Conservation (phyloP, 2,329 filamentous ascomycete genomes). For the Fusarium phyllophilum region DNA sequence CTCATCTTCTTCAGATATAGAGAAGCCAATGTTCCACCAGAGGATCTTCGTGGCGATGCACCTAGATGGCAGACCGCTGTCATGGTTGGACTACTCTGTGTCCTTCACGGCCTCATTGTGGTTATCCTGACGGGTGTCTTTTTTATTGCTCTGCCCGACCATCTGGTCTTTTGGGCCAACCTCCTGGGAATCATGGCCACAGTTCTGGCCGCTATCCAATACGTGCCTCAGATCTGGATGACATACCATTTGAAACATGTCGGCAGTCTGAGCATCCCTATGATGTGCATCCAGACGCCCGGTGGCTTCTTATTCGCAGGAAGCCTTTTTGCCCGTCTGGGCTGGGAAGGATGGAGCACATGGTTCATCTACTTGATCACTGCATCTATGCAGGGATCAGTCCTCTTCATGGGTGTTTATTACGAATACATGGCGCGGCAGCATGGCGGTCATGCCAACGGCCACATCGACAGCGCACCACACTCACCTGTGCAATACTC, state of each 20-base stretch:
- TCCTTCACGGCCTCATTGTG: constrained; percentile 79
- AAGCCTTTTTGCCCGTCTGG: constrained; percentile 83
- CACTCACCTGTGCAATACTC: constrained; percentile 45
- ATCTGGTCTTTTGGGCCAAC: constrained; percentile 84
- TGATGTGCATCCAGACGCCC: constrained; percentile 98
- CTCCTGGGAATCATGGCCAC: constrained; percentile 83
- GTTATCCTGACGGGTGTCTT: constrained; percentile 77
- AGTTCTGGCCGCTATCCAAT: constrained; percentile 84
- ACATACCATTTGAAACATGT: constrained; percentile 88
- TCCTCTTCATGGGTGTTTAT: constrained; percentile 82
- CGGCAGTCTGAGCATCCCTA: constrained; percentile 91
- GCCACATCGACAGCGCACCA: constrained; percentile 40
- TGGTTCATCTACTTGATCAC: constrained; percentile 94
- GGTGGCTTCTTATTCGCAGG: constrained; percentile 90
- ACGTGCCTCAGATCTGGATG: constrained; percentile 93
- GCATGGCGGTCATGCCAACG: constrained; percentile 42
- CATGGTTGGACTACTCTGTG: constrained; percentile 75
- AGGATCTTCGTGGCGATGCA: constrained; percentile 60
- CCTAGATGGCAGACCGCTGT: constrained; percentile 83
- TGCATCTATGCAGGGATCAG: constrained; percentile 81
- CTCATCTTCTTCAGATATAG: constrained; percentile 88
- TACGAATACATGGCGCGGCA: constrained; percentile 69
- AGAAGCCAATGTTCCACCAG: constrained; percentile 60
- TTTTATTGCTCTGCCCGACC: constrained; percentile 67
- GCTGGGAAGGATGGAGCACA: constrained; percentile 88